Conservation (phyloP, 1,284 basidiomycete genomes). For the Ustilago curta region DNA sequence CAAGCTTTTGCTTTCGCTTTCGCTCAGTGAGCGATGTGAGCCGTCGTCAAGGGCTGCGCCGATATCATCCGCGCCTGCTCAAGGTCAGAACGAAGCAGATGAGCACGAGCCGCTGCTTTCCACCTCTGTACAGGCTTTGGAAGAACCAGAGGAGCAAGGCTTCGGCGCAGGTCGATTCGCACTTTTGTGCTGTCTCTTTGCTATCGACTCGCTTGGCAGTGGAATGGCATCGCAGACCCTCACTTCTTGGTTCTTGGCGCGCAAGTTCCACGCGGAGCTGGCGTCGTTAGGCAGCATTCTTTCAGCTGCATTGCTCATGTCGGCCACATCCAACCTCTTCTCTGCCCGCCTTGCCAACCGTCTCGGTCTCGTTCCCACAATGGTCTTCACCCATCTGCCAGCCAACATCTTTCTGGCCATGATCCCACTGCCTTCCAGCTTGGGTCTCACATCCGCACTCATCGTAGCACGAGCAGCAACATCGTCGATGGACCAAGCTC, state of each 20-base stretch:
- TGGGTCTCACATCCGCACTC: conserved; percentile 17
- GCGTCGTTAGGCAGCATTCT: conserved; percentile 24
- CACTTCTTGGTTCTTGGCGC: conserved; percentile 25
- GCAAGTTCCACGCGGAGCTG: conserved; percentile 30
- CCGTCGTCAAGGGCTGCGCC: background rate
- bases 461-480: conserved; percentile 28
- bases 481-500: conserved; percentile 29
- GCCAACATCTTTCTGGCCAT: conserved; percentile 19
- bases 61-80: background rate
- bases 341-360: conserved; percentile 20
- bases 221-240: conserved; percentile 35
- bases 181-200: conserved; percentile 25
- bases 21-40: conserved; percentile 18
- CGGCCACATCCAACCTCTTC: conserved; percentile 32
- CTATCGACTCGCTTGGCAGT: conserved; percentile 27
- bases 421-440: conserved; percentile 8
- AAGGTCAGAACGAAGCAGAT: background rate
- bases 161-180: conserved; percentile 12
- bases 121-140: background rate
- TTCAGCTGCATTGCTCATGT: conserved; percentile 20
- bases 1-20: conserved; percentile 21
- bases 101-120: conserved; percentile 20
- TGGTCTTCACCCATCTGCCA: conserved; percentile 30
- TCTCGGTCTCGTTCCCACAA: conserved; percentile 20
- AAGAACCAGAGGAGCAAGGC: background rate